Evolutionary conservation across 2,329 filamentous ascomycete species (phyloP).

Genomic region (Penicillium sp.): DNA sequence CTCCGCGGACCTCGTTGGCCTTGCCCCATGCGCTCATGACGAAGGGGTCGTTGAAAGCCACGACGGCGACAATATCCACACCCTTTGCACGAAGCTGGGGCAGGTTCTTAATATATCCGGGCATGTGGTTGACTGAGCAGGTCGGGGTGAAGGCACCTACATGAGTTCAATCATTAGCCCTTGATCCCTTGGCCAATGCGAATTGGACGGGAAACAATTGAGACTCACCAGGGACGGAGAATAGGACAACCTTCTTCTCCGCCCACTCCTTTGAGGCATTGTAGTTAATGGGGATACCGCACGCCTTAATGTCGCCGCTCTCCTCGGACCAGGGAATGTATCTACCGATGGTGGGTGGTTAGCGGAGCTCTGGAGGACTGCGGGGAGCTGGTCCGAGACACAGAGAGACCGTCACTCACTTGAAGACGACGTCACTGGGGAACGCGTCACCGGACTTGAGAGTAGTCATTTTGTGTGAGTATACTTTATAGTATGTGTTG

Average conservation of each 20-base stretch:
- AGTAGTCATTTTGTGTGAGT: slow-evolving; percentile 58
- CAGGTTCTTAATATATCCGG: slow-evolving; percentile 75
- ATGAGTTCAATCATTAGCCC: neutral
- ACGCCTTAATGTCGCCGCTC: slow-evolving; percentile 71
- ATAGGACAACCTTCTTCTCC: slow-evolving; percentile 74
- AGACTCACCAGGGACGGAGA: slow-evolving; percentile 68
- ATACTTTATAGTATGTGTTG: neutral
- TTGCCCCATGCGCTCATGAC: slow-evolving; percentile 91
- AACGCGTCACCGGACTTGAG: slow-evolving; percentile 83
- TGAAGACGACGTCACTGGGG: slow-evolving; percentile 79
- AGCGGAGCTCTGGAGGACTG: neutral
- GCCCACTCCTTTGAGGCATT: slow-evolving; percentile 78
- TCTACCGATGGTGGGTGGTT: slow-evolving; percentile 44
- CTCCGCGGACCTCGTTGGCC: slow-evolving; percentile 76
- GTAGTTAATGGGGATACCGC: slow-evolving; percentile 78
- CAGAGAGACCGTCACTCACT: slow-evolving; percentile 51
- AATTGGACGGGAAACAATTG: neutral
- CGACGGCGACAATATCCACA: slow-evolving; percentile 77
- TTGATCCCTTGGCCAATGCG: neutral
- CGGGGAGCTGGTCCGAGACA: neutral
- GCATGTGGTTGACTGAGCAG: slow-evolving; percentile 79
- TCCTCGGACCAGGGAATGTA: slow-evolving; percentile 81
- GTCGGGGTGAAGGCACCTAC: slow-evolving; percentile 80
- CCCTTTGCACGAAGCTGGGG: slow-evolving; percentile 75
- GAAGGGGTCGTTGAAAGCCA: slow-evolving; percentile 80